Conservation (phyloP, 1,284 basidiomycete genomes). For the Tremellales sp. region DNA sequence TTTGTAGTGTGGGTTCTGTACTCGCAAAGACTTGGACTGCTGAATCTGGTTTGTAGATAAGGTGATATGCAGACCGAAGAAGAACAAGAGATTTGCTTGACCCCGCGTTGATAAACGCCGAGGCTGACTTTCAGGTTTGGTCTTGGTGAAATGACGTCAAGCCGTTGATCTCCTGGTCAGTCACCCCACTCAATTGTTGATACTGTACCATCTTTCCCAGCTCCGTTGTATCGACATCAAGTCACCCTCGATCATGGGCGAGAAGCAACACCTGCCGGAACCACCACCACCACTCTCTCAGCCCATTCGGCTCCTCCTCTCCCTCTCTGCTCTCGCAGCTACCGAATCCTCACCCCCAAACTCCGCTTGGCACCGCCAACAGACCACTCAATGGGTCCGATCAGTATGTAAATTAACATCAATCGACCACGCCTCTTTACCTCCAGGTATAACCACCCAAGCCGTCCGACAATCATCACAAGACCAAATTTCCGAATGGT, state of each 20-base stretch:
- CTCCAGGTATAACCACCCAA: conserved; percentile 22
- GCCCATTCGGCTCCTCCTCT: conserved; percentile 31
- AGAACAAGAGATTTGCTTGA: no score
- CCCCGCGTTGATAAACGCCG: no score
- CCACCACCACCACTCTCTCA: conserved; percentile 23
- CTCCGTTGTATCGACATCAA: no score
- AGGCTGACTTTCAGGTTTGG: no score
- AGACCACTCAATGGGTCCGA: conserved; percentile 29
- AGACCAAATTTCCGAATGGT: conserved; percentile 29
- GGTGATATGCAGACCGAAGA: no score
- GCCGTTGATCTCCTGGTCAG: no score
- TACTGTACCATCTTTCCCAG: no score
- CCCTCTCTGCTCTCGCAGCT: conserved; percentile 33
- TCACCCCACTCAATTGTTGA: no score
- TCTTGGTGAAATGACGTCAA: no score
- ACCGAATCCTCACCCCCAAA: conserved; percentile 8
- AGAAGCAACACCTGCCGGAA: conserved; percentile 6
- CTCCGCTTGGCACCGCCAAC: conserved; percentile 20
- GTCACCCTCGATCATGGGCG: background rate
- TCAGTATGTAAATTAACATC: conserved; percentile 36
- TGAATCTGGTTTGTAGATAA: no score
- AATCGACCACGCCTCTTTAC: conserved; percentile 31
- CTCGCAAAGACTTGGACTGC: no score
- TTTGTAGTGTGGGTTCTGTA: no score
- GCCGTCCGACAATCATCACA: conserved; percentile 25